These are phyloP conservation scores for Neonothopanus nambi DNA, from an alignment of 1,284 basidiomycete species.

Conservation along the genomic window DNA sequence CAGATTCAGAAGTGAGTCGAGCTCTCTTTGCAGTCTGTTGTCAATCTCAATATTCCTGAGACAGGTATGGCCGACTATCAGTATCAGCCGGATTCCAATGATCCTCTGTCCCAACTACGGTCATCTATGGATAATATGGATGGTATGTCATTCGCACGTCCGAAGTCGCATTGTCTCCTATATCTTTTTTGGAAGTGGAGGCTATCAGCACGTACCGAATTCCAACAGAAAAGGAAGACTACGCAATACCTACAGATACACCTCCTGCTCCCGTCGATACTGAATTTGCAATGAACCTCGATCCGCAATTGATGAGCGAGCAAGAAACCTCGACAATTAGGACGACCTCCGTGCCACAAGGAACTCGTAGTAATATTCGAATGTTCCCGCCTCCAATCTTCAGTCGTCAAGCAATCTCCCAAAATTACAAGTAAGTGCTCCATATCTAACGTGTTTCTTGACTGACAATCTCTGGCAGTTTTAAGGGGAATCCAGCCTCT, in stretches of 20 bases:
- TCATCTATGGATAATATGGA: slow-evolving; percentile 77
- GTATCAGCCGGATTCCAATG: slow-evolving; percentile 72
- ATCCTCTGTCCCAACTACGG: slow-evolving; percentile 70
- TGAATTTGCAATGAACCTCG: slow-evolving; percentile 33
- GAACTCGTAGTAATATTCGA: slow-evolving; percentile 55
- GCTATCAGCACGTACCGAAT: slow-evolving; percentile 69
- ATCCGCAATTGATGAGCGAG: slow-evolving; percentile 31
- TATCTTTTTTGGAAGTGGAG: slow-evolving; percentile 52
- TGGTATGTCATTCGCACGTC: slow-evolving; percentile 46
- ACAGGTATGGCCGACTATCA: slow-evolving; percentile 92
- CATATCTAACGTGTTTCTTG: background rate
- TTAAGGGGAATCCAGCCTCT: slow-evolving; percentile 75
- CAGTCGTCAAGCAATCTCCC: slow-evolving; percentile 74
- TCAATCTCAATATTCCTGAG: slow-evolving; percentile 1
- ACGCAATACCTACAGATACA: slow-evolving; percentile 35
- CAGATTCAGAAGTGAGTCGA: slow-evolving; percentile 80
- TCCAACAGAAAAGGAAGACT: slow-evolving; percentile 66
- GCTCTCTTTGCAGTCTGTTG: background rate
- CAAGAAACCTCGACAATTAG: background rate
- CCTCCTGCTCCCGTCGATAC: slow-evolving; percentile 13
- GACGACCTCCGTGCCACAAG: background rate
- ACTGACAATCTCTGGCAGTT: slow-evolving; percentile 43
- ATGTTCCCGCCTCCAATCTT: slow-evolving; percentile 85
- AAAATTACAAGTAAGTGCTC: slow-evolving; percentile 69
- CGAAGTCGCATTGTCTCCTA: background rate